These are phyloP conservation scores for Boletellus sp. DNA, from an alignment of 768 basidiomycete genomes.

Conservation along the genomic window DNA sequence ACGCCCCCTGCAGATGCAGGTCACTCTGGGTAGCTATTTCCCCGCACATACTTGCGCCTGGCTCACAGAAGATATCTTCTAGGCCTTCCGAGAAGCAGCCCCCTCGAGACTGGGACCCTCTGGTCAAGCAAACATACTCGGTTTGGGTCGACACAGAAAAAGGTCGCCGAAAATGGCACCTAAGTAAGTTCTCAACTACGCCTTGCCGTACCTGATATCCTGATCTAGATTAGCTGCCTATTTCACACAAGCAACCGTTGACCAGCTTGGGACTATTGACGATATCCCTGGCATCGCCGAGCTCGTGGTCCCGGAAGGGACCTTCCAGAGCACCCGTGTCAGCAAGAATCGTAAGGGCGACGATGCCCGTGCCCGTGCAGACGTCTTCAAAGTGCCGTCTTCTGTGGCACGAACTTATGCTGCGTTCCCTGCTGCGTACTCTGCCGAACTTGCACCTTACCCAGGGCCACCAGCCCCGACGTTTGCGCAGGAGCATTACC, in stretches of 20 bases:
- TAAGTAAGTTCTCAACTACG: slow-evolving; percentile 49
- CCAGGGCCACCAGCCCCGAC: slow-evolving; percentile 19
- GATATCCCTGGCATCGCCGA: slow-evolving; percentile 56
- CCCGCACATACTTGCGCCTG: not conserved
- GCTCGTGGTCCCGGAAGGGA: slow-evolving; percentile 60
- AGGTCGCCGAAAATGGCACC: slow-evolving; percentile 76
- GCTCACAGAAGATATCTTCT: slow-evolving; percentile 9
- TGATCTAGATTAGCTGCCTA: slow-evolving; percentile 62
- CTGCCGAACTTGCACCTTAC: slow-evolving; percentile 24
- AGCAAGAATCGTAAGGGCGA: slow-evolving; percentile 48
- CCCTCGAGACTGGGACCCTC: slow-evolving; percentile 59
- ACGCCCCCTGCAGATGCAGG: slow-evolving; percentile 44
- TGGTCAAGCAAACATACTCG: slow-evolving; percentile 84
- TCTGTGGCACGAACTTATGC: slow-evolving; percentile 39
- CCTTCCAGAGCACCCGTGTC: slow-evolving; percentile 66
- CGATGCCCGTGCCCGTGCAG: slow-evolving; percentile 31
- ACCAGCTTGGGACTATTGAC: slow-evolving; percentile 68
- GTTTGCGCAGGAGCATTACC: slow-evolving; percentile 25
- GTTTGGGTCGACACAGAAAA: slow-evolving; percentile 67
- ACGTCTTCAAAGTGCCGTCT: slow-evolving; percentile 31
- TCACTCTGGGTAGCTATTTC: slow-evolving; percentile 38
- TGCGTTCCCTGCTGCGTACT: slow-evolving; percentile 37
- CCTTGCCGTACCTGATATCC: slow-evolving; percentile 9
- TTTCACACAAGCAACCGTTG: slow-evolving; percentile 74
- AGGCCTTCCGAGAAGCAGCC: slow-evolving; percentile 48